These are phyloP conservation scores for Fragaria iinumae DNA, from an alignment of 306 rosid species.

Conservation along the genomic window DNA sequence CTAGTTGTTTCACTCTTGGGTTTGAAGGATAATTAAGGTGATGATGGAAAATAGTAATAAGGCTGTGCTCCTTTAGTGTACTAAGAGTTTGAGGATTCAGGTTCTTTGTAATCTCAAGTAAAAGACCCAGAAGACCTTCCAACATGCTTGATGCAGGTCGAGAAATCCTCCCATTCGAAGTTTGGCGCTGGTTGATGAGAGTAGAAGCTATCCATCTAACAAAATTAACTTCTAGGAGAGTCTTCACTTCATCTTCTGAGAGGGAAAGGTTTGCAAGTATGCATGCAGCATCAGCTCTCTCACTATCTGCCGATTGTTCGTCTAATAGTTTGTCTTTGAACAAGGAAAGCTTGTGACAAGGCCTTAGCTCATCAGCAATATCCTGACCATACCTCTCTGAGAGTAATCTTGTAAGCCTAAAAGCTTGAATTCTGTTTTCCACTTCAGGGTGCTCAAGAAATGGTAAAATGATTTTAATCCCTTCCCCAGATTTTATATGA, in stretches of 20 bases:
- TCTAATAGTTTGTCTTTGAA: conserved; percentile 47
- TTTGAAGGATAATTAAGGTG: conserved; percentile 48
- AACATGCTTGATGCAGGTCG: conserved; percentile 39
- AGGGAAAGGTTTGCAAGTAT: conserved; percentile 48
- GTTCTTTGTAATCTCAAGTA: conserved; percentile 44
- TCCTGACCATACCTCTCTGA: conserved; percentile 49
- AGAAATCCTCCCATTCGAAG: conserved; percentile 35
- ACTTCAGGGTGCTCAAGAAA: conserved; percentile 52
- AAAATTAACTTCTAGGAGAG: conserved; percentile 44
- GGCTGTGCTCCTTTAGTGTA: conserved; percentile 38
- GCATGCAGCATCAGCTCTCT: conserved; percentile 55
- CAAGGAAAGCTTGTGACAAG: conserved; percentile 37
- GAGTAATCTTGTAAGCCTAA: conserved; percentile 44
- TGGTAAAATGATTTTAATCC: conserved; percentile 36
- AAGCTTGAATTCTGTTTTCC: conserved; percentile 47
- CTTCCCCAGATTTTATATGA: conserved; percentile 42
- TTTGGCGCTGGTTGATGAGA: conserved; percentile 34
- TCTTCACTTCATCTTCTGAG: conserved; percentile 40
- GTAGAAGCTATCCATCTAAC: conserved; percentile 40
- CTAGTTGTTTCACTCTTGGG: conserved; percentile 45
- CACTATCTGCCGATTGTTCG: conserved; percentile 39
- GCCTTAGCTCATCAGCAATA: conserved; percentile 45
- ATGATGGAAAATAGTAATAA: conserved; percentile 44
- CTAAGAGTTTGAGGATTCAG: conserved; percentile 36
- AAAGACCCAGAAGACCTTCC: conserved; percentile 65